Evolutionary conservation across 495 filamentous ascomycete genomes (phyloP).

Genomic region (Xylaria longipes): DNA sequence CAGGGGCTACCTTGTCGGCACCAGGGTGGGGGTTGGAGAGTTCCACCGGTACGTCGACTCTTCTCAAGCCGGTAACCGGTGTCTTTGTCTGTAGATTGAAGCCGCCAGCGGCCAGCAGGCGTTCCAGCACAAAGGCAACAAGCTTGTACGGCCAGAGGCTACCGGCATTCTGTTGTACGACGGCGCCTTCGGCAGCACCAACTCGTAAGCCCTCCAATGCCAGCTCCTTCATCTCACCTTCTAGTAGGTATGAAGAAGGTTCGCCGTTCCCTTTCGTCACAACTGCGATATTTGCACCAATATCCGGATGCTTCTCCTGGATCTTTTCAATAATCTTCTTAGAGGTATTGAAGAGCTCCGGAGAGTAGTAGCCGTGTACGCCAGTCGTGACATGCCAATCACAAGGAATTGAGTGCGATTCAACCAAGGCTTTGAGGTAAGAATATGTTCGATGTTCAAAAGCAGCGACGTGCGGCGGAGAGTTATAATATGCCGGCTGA

Average conservation of each 20-base stretch:
- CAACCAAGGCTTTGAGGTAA: conserved; percentile 60
- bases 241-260: too few species aligned
- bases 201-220: conserved; percentile 46
- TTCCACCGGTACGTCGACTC: conserved; percentile 21
- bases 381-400: conserved; percentile 61
- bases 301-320: conserved; percentile 54
- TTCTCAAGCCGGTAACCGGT: conserved; percentile 59
- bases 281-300: conserved; percentile 46
- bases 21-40: conserved; percentile 18
- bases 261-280: too few species aligned
- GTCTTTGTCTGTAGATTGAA: conserved; percentile 80
- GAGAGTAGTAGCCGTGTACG: conserved; percentile 60
- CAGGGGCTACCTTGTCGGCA: conserved; percentile 18
- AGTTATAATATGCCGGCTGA: conserved; percentile 64
- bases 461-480: conserved; percentile 56
- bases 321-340: conserved; percentile 49
- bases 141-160: conserved; percentile 81
- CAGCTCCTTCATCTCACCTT: conserved; percentile 33
- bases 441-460: conserved; percentile 69
- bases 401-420: conserved; percentile 61
- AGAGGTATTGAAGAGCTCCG: conserved; percentile 53
- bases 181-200: conserved; percentile 50
- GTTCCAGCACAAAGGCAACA: conserved; percentile 67
- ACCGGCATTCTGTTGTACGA: conserved; percentile 54
- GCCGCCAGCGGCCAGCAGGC: conserved; percentile 50